Conservation (phyloP, 805 yeast genomes). For the Yarrowia sp. region DNA sequence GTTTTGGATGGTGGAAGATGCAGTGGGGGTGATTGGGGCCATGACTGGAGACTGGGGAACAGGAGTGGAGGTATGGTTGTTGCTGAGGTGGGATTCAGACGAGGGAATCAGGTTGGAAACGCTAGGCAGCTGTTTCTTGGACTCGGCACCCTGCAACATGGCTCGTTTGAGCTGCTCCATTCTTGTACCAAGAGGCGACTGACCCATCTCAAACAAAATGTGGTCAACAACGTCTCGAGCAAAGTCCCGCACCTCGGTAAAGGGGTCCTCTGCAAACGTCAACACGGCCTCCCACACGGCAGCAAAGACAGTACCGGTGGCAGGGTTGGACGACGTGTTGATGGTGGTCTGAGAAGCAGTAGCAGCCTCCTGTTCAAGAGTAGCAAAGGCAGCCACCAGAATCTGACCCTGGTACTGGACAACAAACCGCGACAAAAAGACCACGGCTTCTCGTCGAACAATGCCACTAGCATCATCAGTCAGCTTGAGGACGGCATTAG, state of each 20-base stretch:
- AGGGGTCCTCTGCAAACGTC: slow-evolving; percentile 83
- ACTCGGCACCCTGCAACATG: not conserved
- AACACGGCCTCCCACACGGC: slow-evolving; percentile 85
- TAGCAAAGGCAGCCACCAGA: slow-evolving; percentile 80
- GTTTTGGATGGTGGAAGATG: slow-evolving; percentile 18
- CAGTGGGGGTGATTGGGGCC: slow-evolving; percentile 15
- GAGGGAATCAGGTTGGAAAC: not conserved
- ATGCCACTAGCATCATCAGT: slow-evolving; percentile 86
- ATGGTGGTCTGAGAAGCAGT: slow-evolving; percentile 61
- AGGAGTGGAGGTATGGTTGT: not conserved
- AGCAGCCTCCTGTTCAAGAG: slow-evolving; percentile 74
- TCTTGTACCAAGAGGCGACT: slow-evolving; percentile 61
- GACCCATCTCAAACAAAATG: slow-evolving; percentile 59
- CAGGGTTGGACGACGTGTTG: slow-evolving; percentile 50
- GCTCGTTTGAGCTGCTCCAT: slow-evolving; percentile 45
- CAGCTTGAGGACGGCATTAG: slow-evolving; percentile 61
- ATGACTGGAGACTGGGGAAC: slow-evolving; percentile 6
- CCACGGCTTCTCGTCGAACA: slow-evolving; percentile 80
- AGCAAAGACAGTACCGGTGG: slow-evolving; percentile 81
- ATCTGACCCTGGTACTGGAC: slow-evolving; percentile 68
- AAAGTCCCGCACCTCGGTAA: slow-evolving; percentile 65
- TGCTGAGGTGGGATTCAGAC: not conserved
- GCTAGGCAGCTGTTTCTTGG: not conserved
- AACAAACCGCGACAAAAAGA: slow-evolving; percentile 72
- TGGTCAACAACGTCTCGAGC: slow-evolving; percentile 76